Conservation (phyloP, 805 yeast genomes). For the Saccharomycopsis guyanensis region DNA sequence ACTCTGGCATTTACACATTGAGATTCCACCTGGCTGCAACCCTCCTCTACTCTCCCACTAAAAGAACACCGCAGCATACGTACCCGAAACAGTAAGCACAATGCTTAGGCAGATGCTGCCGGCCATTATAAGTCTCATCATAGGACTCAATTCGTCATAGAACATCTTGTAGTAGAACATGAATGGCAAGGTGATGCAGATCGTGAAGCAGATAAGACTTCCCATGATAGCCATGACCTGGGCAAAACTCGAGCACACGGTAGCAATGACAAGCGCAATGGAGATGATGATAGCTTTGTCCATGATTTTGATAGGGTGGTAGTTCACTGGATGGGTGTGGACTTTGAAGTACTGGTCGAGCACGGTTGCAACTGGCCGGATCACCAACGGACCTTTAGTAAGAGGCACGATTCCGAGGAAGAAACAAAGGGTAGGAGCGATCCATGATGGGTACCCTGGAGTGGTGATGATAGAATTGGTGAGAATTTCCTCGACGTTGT, state of each 20-base stretch:
- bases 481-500: slow-evolving; percentile 57
- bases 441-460: slow-evolving; percentile 57
- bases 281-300: slow-evolving; percentile 15
- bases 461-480: slow-evolving; percentile 68
- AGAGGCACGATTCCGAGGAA: slow-evolving; percentile 63
- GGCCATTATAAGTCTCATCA: slow-evolving; percentile 23
- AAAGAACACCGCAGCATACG: slow-evolving; percentile 18
- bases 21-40: no score
- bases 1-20: no score
- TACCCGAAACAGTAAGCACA: slow-evolving; percentile 17
- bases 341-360: slow-evolving; percentile 34
- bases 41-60: not conserved
- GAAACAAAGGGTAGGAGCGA: slow-evolving; percentile 28
- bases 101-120: slow-evolving; percentile 13
- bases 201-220: slow-evolving; percentile 61
- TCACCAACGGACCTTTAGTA: slow-evolving; percentile 69
- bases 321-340: not conserved
- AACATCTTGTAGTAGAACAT: slow-evolving; percentile 51
- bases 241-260: slow-evolving; percentile 61
- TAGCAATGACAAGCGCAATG: slow-evolving; percentile 18
- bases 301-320: slow-evolving; percentile 16
- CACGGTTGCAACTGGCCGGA: slow-evolving; percentile 64
- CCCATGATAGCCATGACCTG: slow-evolving; percentile 69
- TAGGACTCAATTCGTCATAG: slow-evolving; percentile 28
- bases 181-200: slow-evolving; percentile 65